A percentile compares a stretch with the other conserved stretches of the same genome.
phyloP scores from a whole-genome alignment of 495 filamentous ascomycete species.

The Xylaria curta region DNA sequence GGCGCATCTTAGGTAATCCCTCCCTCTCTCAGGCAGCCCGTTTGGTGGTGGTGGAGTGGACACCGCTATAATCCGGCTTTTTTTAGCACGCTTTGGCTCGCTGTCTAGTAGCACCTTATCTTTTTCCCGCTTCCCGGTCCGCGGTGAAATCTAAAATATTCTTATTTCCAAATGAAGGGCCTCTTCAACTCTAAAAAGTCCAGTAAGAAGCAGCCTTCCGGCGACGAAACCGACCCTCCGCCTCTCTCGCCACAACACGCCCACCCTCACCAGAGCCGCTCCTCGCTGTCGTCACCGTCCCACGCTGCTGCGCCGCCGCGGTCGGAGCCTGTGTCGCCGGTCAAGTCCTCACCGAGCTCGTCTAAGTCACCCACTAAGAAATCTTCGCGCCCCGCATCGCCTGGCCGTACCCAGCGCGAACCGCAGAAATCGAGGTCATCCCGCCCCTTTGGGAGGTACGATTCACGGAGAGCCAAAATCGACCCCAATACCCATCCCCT shows the following conservation, averaged over 20 bases:
- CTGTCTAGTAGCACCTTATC: background rate
- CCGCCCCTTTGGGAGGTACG: constrained; percentile 50
- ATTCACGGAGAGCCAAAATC: constrained; percentile 56
- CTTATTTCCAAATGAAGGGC: constrained; percentile 56
- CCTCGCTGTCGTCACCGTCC: constrained; percentile 35
- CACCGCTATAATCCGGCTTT: constrained; percentile 19
- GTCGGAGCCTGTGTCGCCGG: constrained; percentile 38
- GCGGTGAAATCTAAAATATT: constrained; percentile 7
- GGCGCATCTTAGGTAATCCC: constrained; percentile 23
- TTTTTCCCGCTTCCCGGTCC: constrained; percentile 7
- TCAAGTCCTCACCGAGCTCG: constrained; percentile 32
- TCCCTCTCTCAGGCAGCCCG: background rate
- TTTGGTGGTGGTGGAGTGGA: constrained; percentile 23
- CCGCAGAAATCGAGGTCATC: constrained; percentile 45
- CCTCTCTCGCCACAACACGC: constrained; percentile 13
- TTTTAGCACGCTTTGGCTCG: constrained; percentile 21
- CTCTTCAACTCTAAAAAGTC: constrained; percentile 60
- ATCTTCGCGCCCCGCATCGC: constrained; percentile 38
- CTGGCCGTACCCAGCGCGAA: constrained; percentile 34
- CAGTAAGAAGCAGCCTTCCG: constrained; percentile 55
- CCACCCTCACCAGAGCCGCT: constrained; percentile 31
- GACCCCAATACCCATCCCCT: constrained; percentile 80
- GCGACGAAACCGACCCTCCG: constrained; percentile 48
- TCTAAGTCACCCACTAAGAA: constrained; percentile 37
- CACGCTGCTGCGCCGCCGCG: constrained; percentile 32